phyloP scores from a whole-genome alignment of 106 monocot species.

The Phalaenopsis equestris region DNA sequence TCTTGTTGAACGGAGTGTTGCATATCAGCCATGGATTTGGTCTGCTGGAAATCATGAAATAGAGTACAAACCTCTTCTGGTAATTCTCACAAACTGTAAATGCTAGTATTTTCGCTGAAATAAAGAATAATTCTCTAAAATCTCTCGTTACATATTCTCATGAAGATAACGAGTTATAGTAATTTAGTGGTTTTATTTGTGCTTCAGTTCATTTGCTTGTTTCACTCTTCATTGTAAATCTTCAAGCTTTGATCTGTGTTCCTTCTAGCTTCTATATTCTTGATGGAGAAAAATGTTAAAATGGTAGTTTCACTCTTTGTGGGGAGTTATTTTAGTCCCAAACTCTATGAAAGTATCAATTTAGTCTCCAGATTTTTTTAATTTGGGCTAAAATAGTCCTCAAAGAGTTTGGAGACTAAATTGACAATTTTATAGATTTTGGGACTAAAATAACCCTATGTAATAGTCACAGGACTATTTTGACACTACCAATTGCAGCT shows the following conservation, averaged over 20 bases:
- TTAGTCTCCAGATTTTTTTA: too few species aligned
- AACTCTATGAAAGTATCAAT: too few species aligned
- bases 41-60: slow-evolving; percentile 93
- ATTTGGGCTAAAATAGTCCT: too few species aligned
- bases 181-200: background rate
- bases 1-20: slow-evolving; percentile 63
- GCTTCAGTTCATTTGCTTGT: background rate
- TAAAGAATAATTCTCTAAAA: background rate
- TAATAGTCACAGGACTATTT: too few species aligned
- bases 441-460: too few species aligned
- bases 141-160: background rate
- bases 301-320: too few species aligned
- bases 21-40: slow-evolving; percentile 92
- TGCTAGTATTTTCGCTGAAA: background rate
- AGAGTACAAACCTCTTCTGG: slow-evolving; percentile 81
- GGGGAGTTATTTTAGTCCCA: too few species aligned
- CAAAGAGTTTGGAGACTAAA: too few species aligned
- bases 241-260: background rate
- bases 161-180: background rate
- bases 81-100: slow-evolving; percentile 17
- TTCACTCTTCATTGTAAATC: background rate
- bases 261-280: background rate
- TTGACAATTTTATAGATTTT: too few species aligned
- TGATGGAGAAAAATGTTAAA: background rate
- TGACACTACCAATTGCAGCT: background rate